Evolutionary conservation across 257 asterid genomes (phyloP).

Genomic region (Ligustrum vulgare): DNA sequence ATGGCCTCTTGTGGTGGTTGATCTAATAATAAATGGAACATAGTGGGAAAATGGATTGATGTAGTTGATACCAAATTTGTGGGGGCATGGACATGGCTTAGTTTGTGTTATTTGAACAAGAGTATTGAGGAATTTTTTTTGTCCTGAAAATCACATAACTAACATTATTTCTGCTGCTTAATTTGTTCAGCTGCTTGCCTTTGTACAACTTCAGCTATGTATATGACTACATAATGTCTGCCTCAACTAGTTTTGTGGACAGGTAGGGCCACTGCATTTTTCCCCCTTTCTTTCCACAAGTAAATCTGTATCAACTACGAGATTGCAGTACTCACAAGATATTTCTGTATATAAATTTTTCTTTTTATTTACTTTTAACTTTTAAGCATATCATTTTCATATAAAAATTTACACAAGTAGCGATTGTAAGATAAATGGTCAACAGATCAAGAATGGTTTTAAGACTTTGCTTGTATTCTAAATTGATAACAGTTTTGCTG

Average conservation of each 20-base stretch:
- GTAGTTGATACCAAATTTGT: neutral
- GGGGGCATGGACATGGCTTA: neutral
- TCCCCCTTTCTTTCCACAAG: neutral
- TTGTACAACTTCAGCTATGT: slow-evolving; percentile 93
- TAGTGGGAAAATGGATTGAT: neutral
- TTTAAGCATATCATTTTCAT: no score
- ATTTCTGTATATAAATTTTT: neutral
- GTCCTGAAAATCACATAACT: slow-evolving; percentile 9
- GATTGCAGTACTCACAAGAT: neutral
- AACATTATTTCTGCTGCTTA: slow-evolving; percentile 21
- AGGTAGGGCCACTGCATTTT: slow-evolving; percentile 49
- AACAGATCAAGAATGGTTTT: neutral
- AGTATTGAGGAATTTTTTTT: neutral
- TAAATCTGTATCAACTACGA: neutral
- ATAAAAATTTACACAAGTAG: neutral
- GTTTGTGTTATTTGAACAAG: neutral
- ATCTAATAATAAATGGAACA: neutral
- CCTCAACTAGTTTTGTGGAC: slow-evolving; percentile 90
- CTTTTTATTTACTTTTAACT: no score
- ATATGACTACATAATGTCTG: slow-evolving; percentile 83
- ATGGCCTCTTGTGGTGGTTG: neutral
- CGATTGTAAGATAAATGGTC: neutral
- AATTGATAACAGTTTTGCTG: slow-evolving; percentile 74
- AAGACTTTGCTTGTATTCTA: slow-evolving; percentile 19
- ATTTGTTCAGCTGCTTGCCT: slow-evolving; percentile 86